Conservation (phyloP, 495 filamentous ascomycete genomes). For the Penicillium coffeae region DNA sequence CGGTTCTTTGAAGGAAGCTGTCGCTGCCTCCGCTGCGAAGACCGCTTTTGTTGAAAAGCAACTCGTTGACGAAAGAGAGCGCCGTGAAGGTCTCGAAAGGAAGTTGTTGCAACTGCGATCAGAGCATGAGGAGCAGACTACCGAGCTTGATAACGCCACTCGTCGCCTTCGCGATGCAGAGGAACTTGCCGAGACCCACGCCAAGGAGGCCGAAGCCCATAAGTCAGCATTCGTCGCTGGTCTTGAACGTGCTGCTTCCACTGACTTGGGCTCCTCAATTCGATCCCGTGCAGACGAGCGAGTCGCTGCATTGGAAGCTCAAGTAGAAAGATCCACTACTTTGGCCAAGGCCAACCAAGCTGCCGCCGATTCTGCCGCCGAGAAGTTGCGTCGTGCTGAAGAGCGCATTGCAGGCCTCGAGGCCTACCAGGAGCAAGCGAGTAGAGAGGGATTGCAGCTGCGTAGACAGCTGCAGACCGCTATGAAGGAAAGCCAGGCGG, state of each 20-base stretch:
- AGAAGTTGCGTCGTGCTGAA: conserved; percentile 87
- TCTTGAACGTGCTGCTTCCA: conserved; percentile 58
- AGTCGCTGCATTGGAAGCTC: conserved; percentile 71
- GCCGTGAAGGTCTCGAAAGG: conserved; percentile 71
- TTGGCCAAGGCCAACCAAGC: conserved; percentile 82
- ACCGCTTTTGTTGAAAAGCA: conserved; percentile 71
- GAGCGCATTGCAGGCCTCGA: conserved; percentile 95
- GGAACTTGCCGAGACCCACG: conserved; percentile 83
- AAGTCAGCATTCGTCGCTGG: conserved; percentile 79
- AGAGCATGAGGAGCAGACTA: conserved; percentile 78
- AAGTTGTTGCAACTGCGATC: conserved; percentile 75
- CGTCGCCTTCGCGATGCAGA: conserved; percentile 80
- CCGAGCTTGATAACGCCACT: conserved; percentile 72
- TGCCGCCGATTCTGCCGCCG: conserved; percentile 82
- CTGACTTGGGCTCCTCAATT: conserved; percentile 44
- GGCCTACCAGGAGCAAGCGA: conserved; percentile 94
- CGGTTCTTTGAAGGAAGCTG: conserved; percentile 69
- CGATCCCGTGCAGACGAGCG: conserved; percentile 65
- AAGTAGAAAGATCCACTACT: conserved; percentile 70
- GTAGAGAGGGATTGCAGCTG: conserved; percentile 82
- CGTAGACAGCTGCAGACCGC: conserved; percentile 83
- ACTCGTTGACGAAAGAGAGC: conserved; percentile 75
- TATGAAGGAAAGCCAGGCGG: conserved; percentile 70
- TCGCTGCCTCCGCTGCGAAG: conserved; percentile 73
- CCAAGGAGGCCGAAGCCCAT: conserved; percentile 82